Base-by-base conservation (phyloP, 345 rosid genomes). In the Eucalyptus tenuipes region DNA sequence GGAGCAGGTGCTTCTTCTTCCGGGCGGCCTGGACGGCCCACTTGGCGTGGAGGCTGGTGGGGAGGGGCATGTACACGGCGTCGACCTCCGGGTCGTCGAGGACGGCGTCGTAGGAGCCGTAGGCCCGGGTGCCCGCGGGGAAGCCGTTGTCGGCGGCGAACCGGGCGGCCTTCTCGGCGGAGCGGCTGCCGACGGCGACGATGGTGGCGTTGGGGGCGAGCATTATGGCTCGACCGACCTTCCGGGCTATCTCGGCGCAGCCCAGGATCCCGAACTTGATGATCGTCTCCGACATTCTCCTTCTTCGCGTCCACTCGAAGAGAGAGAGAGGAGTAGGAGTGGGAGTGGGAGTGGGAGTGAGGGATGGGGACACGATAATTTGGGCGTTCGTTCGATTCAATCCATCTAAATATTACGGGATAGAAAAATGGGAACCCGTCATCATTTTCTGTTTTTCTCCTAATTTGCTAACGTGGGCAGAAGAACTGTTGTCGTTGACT, bases 11-110 rank as follows among this genome's bases (percentile, higher is more conserved):
- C 91, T 96, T 97, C 92, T 93, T 94, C 85, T 96, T 95, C 88
- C 84, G 82, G 20, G 97, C 99, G n/a, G 94, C 95, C 89, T 87
- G 71, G 64, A 93, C 87, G 25, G 96, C 96, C 98, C 99, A 97
- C 42, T 91, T 90, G 85, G 91, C 90, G 91, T 96, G 99, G 86
- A 96, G 94, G 90, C 97, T 90, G 8, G 98, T 93, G 44, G 99
- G 99, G 12, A 96, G 89, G 15, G 99, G 97, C 44, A 95, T 24
- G 61, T 96, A 97, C 53, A 96, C 94, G 88, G 96, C 99, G 90
- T 96, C 97, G 40, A 97, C 91, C 10, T 93, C 93, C 1, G 95
- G 93, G 90, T 96, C 99, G 86, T 96, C 94, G 18, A 96, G 94
- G 61, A 97, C 92, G 59, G 95, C 92, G 59, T 95, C 97, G 89